Evolutionary conservation across 2,329 filamentous ascomycete species (phyloP), one percentile per base, ranked within the genome.

Genomic region (Epichloe baconii): DNA sequence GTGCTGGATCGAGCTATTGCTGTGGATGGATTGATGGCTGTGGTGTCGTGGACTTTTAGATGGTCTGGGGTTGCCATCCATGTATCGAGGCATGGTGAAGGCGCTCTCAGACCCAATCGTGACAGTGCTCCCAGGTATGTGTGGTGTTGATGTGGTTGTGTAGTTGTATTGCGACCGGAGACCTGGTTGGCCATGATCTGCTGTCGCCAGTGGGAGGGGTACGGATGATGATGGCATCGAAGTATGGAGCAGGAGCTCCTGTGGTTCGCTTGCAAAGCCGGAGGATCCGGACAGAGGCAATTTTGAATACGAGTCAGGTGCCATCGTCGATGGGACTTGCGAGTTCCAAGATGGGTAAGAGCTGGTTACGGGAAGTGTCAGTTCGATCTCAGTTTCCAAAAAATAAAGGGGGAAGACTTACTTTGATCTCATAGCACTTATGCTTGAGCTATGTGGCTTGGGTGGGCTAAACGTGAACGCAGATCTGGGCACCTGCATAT

Each of bases 291-390:
- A 68, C 4, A 79, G 65, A 1, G 77, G 72, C 55, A 77, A 65
- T 57, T 79, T 79, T 47, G 71, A 70, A 60, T 78, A 80, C 2
- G 74, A 64, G 17, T 79, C 77, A 37, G 68, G 58, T 3, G 72
- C 66, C 62, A 79, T 73, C 5, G 71, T 70, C 19, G 75, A 69
- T 15, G 77, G 60, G 50, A 78, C 70, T 54, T 77, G 76, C 5
- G 73, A 67, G 53, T 68, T 75, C 78, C 78, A 81, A n/a, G 71
- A 70, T 14, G 78, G 73, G 56, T 79, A 81, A 7, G 77, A 78
- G 64, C 78, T 81, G 60, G 5, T 31, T 15, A n/a, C 77, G 71
- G 55, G 78, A 80, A 6, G 77, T 80, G 60, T 14, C 35, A 53
- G 44, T 38, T n/a, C 7, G 36, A 26, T 41, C 19, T 48, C 51